These are phyloP conservation scores for Salvia sclarea DNA, from an alignment of 305 asterid species.

Conservation along the genomic window DNA sequence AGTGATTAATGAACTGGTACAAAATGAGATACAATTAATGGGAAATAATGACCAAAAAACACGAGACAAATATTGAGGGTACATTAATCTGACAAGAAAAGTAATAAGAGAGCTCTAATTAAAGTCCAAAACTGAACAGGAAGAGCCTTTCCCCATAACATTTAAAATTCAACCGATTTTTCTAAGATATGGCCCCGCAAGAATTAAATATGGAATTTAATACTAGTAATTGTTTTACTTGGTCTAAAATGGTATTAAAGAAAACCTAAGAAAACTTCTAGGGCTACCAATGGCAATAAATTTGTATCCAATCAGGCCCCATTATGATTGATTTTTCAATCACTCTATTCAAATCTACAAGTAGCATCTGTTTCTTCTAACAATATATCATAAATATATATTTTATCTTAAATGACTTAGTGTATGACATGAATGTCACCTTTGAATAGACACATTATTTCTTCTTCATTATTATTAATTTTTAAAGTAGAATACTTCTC, in stretches of 20 bases:
- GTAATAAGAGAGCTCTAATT: background rate
- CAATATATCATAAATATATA: conserved; percentile 1
- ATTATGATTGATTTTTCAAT: conserved; percentile 34
- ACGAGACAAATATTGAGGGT: background rate
- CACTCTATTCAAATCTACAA: conserved; percentile 27
- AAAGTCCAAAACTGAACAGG: no score
- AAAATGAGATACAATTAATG: background rate
- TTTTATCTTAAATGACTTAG: conserved; percentile 34
- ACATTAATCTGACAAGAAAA: background rate
- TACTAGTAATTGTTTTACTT: conserved; percentile 30
- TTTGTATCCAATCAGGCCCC: conserved; percentile 35
- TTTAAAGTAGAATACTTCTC: conserved; percentile 5
- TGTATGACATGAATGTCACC: conserved; percentile 59
- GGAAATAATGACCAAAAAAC: background rate
- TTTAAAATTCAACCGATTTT: conserved; percentile 10
- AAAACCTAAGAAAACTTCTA: conserved; percentile 26
- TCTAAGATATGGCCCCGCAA: conserved; percentile 25
- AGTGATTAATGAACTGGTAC: background rate
- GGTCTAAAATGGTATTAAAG: conserved; percentile 33
- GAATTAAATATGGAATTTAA: conserved; percentile 7
- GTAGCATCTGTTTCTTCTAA: conserved; percentile 38
- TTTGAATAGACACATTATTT: conserved; percentile 43
- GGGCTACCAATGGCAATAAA: conserved; percentile 41
- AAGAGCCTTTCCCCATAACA: background rate
- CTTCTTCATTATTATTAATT: background rate